These are phyloP conservation scores for Benincasa hispida DNA, from an alignment of 306 rosid species.

Conservation along the genomic window DNA sequence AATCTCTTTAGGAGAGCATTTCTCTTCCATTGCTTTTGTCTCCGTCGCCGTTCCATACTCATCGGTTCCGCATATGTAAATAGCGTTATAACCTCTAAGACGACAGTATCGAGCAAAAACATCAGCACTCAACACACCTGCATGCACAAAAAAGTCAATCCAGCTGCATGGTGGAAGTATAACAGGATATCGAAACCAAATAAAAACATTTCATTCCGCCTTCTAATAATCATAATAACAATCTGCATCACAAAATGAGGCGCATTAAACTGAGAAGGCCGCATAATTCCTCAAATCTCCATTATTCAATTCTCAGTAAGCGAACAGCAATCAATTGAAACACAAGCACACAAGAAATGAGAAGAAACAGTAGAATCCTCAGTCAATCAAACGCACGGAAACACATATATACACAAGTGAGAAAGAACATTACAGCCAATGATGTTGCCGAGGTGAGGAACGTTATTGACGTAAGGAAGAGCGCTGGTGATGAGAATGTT, in stretches of 20 bases:
- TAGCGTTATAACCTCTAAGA: conserved; percentile 62
- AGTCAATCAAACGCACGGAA: not conserved
- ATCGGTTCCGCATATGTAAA: conserved; percentile 86
- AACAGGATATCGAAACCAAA: not conserved
- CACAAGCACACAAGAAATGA: not conserved
- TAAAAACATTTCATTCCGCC: not conserved
- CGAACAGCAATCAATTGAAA: not conserved
- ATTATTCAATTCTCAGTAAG: not conserved
- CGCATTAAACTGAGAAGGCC: not conserved
- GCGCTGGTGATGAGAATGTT: conserved; percentile 95
- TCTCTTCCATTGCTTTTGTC: conserved; percentile 94
- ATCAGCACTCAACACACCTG: conserved; percentile 88
- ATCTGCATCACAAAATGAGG: not conserved
- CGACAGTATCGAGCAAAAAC: conserved; percentile 90
- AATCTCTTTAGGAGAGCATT: conserved; percentile 73
- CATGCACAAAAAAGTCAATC: not conserved
- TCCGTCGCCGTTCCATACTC: conserved; percentile 95
- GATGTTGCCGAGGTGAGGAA: conserved; percentile 92
- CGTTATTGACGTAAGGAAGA: conserved; percentile 90
- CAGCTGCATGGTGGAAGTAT: not conserved
- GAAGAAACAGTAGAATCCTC: not conserved
- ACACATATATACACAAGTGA: not conserved
- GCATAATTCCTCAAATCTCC: not conserved
- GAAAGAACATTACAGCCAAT: conserved; percentile 42
- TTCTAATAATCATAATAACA: not conserved